phyloP scores from a whole-genome alignment of 352 stramenopile species.

The Pythium brachiatum region DNA sequence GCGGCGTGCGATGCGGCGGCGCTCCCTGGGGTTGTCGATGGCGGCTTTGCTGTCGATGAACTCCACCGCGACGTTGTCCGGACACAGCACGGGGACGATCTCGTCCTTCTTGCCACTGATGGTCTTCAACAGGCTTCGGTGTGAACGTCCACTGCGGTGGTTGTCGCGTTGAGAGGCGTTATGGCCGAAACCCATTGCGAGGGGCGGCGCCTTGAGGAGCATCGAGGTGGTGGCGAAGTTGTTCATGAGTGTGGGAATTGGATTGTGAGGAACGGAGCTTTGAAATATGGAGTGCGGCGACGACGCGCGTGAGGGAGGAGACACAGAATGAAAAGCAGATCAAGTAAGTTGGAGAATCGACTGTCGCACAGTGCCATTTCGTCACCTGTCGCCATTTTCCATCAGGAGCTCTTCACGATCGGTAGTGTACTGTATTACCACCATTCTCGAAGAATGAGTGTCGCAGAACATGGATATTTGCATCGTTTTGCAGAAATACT shows the following conservation, averaged over 20 bases:
- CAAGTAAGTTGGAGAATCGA: no score
- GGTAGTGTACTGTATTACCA: no score
- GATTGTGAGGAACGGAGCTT: background rate
- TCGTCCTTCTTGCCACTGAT: constrained; percentile 5
- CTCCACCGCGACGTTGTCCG: constrained; percentile 9
- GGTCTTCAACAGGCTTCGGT: background rate
- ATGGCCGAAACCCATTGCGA: background rate
- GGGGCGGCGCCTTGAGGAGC: constrained; percentile 1
- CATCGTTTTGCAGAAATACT: no score
- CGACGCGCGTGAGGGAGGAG: background rate
- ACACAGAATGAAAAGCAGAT: constrained; percentile 3
- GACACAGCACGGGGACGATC: constrained; percentile 10
- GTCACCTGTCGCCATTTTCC: no score
- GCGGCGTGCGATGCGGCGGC: constrained; percentile 6
- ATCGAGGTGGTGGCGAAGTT: background rate
- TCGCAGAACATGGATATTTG: constrained; percentile 4
- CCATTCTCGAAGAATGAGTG: constrained; percentile 2
- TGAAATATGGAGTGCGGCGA: no score
- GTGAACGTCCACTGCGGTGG: background rate
- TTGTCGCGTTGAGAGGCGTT: background rate
- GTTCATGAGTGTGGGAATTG: background rate
- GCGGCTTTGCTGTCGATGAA: constrained; percentile 19
- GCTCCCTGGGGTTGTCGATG: constrained; percentile 5
- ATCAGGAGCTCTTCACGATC: no score
- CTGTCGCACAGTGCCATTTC: background rate